These are phyloP conservation scores for Croton laevigatus DNA, from an alignment of 441 rosid species.

Conservation along the genomic window DNA sequence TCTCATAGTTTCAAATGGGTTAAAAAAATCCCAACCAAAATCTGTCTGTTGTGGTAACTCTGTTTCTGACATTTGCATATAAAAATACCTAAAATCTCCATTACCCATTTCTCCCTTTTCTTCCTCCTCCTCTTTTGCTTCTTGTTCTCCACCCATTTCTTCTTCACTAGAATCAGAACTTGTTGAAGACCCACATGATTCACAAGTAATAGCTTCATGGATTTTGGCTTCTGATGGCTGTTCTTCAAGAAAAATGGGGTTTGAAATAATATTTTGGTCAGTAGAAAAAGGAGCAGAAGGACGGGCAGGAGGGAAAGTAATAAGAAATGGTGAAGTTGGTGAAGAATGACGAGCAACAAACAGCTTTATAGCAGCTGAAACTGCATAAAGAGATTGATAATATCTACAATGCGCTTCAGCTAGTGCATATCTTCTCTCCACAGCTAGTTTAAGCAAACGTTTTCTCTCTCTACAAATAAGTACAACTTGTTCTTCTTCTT, in stretches of 20 bases:
- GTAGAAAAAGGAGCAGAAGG: slow-evolving; percentile 26
- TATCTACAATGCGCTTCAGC: slow-evolving; percentile 89
- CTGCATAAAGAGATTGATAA: slow-evolving; percentile 82
- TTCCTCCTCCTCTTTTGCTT: slow-evolving; percentile 5
- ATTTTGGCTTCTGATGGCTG: slow-evolving; percentile 40
- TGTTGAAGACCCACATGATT: slow-evolving; percentile 41
- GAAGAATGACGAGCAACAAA: slow-evolving; percentile 79
- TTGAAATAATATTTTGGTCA: slow-evolving; percentile 36
- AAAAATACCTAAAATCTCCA: slow-evolving; percentile 36
- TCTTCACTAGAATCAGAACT: slow-evolving; percentile 41
- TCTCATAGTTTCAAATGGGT: slow-evolving; percentile 55
- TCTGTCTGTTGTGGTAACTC: slow-evolving; percentile 48
- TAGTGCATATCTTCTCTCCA: slow-evolving; percentile 66
- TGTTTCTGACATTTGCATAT: slow-evolving; percentile 56
- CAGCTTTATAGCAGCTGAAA: slow-evolving; percentile 77
- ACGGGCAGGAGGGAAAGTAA: slow-evolving; percentile 52
- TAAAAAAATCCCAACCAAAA: slow-evolving; percentile 78
- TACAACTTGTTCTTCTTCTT: slow-evolving; percentile 71
- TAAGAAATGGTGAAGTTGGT: slow-evolving; percentile 62
- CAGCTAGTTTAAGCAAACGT: slow-evolving; percentile 63
- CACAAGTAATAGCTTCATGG: slow-evolving; percentile 43
- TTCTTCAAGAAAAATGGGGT: slow-evolving; percentile 61
- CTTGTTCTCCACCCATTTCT: slow-evolving; percentile 30
- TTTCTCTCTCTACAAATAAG: slow-evolving; percentile 84
- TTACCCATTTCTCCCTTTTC: too few species aligned